Percentiles rank a stretch among this genome's conserved stretches.
Conservation (phyloP, 768 basidiomycete genomes). For the Kwoniella pini region DNA sequence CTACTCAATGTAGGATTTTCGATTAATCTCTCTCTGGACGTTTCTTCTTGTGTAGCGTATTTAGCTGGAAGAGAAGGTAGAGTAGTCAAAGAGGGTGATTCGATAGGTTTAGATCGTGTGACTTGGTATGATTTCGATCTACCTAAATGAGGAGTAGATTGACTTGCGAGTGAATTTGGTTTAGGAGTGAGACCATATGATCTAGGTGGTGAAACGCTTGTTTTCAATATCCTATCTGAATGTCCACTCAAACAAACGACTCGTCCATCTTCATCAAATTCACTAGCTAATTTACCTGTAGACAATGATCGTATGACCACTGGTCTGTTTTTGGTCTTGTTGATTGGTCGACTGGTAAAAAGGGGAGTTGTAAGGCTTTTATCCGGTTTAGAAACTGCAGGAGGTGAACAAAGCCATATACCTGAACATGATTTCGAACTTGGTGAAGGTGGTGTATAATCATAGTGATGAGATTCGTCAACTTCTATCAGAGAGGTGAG, state of each 20-base stretch:
- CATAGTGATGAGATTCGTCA: constrained; percentile 3
- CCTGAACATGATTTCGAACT: not conserved
- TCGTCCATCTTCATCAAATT: constrained; percentile 26
- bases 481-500: constrained; percentile 3
- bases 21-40: constrained; percentile 1
- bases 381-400: not conserved
- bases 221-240: constrained; percentile 25
- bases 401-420: constrained; percentile 19
- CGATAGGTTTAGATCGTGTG: not conserved
- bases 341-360: not conserved
- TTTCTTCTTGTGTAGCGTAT: not conserved
- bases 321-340: constrained; percentile 10
- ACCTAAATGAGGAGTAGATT: not conserved
- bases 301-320: constrained; percentile 24
- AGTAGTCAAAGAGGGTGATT: not conserved
- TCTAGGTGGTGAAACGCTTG: not conserved
- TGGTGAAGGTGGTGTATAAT: not conserved
- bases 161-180: not conserved
- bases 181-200: not conserved
- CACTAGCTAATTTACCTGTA: constrained; percentile 21
- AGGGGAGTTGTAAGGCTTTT: not conserved
- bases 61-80: not conserved
- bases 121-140: constrained; percentile 3
- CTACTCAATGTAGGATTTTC: constrained; percentile 3
- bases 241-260: constrained; percentile 24